Evolutionary conservation across 345 rosid genomes (phyloP).

Genomic region (Trapa incisa): DNA sequence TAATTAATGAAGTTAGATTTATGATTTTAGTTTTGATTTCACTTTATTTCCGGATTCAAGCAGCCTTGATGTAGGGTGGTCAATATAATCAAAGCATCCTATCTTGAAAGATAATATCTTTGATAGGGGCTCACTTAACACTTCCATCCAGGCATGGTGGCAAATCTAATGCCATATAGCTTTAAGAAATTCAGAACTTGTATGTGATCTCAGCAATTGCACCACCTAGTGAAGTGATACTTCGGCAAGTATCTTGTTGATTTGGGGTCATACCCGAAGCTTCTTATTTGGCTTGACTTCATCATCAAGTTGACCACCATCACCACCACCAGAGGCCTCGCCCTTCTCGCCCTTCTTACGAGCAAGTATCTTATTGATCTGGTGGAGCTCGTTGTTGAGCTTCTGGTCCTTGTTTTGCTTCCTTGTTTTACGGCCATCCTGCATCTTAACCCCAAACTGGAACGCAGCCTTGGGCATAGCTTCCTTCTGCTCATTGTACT

Average conservation of each 20-base stretch:
- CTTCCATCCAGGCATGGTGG: not conserved
- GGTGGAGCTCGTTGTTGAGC: constrained; percentile 72
- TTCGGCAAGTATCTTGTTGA: too few species aligned
- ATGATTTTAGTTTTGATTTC: not conserved
- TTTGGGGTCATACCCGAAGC: constrained; percentile 24
- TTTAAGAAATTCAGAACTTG: not conserved
- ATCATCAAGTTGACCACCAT: constrained; percentile 25
- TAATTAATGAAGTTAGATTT: not conserved
- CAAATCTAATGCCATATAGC: not conserved
- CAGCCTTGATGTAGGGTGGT: not conserved
- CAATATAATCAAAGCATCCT: too few species aligned
- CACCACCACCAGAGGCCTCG: constrained; percentile 29
- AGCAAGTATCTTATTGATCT: constrained; percentile 82
- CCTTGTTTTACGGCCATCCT: constrained; percentile 87
- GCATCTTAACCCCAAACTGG: constrained; percentile 99
- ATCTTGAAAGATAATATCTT: too few species aligned
- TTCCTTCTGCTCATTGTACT: constrained; percentile 94
- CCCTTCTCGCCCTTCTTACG: constrained; percentile 84
- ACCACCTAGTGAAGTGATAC: not conserved
- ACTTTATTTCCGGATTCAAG: not conserved
- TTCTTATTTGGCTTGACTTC: constrained; percentile 40
- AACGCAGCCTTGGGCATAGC: constrained; percentile 99
- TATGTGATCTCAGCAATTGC: not conserved
- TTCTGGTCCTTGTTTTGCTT: constrained; percentile 97
- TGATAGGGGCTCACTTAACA: too few species aligned